These are phyloP conservation scores for Tremella mesenterica DNA, from an alignment of 768 basidiomycete species.

Conservation along the genomic window DNA sequence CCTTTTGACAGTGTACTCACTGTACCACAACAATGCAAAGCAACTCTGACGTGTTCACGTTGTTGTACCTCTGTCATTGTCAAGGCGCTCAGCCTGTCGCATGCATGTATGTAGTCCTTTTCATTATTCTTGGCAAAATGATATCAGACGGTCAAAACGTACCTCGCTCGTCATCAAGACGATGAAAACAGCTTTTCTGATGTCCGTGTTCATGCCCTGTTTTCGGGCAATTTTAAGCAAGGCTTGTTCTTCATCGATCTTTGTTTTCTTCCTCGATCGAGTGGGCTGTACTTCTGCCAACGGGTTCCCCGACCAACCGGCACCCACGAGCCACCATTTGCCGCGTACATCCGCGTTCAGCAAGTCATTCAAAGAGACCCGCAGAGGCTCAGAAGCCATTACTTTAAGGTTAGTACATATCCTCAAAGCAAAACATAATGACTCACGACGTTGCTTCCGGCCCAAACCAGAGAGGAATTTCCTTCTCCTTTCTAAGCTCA, in stretches of 20 bases:
- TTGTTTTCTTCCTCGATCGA: slow-evolving; percentile 31
- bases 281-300: slow-evolving; percentile 54
- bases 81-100: slow-evolving; percentile 74
- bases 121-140: too few relatives aligned
- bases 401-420: not conserved
- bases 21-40: slow-evolving; percentile 68
- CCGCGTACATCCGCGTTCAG: slow-evolving; percentile 74
- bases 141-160: not conserved
- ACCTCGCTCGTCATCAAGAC: slow-evolving; percentile 95
- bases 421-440: not conserved
- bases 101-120: slow-evolving; percentile 94
- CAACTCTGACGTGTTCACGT: slow-evolving; percentile 85
- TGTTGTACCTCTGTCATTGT: slow-evolving; percentile 81
- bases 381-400: slow-evolving; percentile 67
- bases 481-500: slow-evolving; percentile 76
- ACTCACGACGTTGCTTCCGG: slow-evolving; percentile 62
- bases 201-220: slow-evolving; percentile 98
- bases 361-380: slow-evolving; percentile 76
- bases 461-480: slow-evolving; percentile 68
- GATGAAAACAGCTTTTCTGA: slow-evolving; percentile 80
- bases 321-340: slow-evolving; percentile 98
- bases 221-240: slow-evolving; percentile 74
- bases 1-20: slow-evolving; percentile 17
- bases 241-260: slow-evolving; percentile 37
- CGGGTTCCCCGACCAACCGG: slow-evolving; percentile 90